phyloP scores from a whole-genome alignment of 495 filamentous ascomycete genomes.

The Neurospora sp. region DNA sequence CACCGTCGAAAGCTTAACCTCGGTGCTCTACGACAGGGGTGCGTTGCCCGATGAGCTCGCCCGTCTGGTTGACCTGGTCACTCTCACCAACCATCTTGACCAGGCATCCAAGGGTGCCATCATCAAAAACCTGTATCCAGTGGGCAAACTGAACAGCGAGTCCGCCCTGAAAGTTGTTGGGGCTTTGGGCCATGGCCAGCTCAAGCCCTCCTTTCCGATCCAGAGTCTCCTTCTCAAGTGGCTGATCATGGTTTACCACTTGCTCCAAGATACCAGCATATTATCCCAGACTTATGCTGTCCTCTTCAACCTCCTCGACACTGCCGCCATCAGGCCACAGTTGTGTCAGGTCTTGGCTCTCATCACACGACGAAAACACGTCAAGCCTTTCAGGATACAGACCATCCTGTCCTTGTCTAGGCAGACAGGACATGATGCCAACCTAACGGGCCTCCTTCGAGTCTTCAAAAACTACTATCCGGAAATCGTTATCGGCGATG shows the following conservation, averaged over 20 bases:
- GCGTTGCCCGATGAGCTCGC: conserved; percentile 49
- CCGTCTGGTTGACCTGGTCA: conserved; percentile 56
- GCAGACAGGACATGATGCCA: conserved; percentile 59
- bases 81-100: conserved; percentile 57
- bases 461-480: conserved; percentile 87
- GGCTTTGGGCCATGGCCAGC: conserved; percentile 65
- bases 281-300: conserved; percentile 66
- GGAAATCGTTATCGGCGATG: conserved; percentile 70
- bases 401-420: conserved; percentile 54
- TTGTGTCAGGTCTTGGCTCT: conserved; percentile 77
- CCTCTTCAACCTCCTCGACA: conserved; percentile 76
- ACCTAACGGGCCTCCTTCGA: conserved; percentile 64
- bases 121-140: conserved; percentile 67
- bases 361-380: conserved; percentile 78
- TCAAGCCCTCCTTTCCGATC: conserved; percentile 61
- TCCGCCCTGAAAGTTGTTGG: conserved; percentile 59
- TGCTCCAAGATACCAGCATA: conserved; percentile 53
- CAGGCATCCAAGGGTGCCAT: conserved; percentile 58
- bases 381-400: conserved; percentile 77
- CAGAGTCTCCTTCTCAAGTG: conserved; percentile 65
- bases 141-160: conserved; percentile 48
- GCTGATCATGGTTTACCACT: conserved; percentile 68
- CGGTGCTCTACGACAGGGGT: conserved; percentile 54
- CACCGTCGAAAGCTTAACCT: conserved; percentile 37
- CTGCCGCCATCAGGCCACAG: conserved; percentile 55